Percentiles rank a stretch among this genome's conserved stretches.
Conservation (phyloP, 192 early-diverging fungal genomes). For the Glomus cerebriforme region DNA sequence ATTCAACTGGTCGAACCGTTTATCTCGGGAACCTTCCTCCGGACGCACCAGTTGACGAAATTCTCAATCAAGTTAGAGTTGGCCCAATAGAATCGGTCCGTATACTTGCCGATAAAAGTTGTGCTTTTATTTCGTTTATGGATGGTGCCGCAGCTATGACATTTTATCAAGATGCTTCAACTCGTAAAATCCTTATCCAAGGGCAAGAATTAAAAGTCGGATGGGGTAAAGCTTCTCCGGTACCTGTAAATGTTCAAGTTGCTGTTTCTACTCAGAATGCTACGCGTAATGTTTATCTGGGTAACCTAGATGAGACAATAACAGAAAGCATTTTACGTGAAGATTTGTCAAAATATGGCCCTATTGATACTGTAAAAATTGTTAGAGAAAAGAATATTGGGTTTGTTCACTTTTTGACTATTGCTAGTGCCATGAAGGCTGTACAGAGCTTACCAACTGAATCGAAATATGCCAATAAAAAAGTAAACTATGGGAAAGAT, state of each 20-base stretch:
- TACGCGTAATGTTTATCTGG: constrained; percentile 82
- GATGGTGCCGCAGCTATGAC: constrained; percentile 62
- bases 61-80: constrained; percentile 70
- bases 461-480: constrained; percentile 53
- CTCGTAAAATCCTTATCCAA: constrained; percentile 52
- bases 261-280: constrained; percentile 62
- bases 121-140: constrained; percentile 81
- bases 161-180: constrained; percentile 59
- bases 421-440: constrained; percentile 71
- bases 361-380: constrained; percentile 72
- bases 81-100: constrained; percentile 73
- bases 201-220: constrained; percentile 71
- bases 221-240: constrained; percentile 69
- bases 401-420: constrained; percentile 80
- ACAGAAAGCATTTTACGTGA: constrained; percentile 55
- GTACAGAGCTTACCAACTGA: constrained; percentile 64
- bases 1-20: constrained; percentile 68
- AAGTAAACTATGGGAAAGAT: constrained; percentile 85
- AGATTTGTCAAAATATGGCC: constrained; percentile 71
- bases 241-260: constrained; percentile 53
- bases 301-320: constrained; percentile 65
- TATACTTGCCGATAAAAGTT: constrained; percentile 75
- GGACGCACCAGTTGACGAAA: constrained; percentile 56
- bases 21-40: constrained; percentile 81
- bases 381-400: constrained; percentile 76